Conservation (phyloP, 805 yeast species). For the Candida chauliodis region DNA sequence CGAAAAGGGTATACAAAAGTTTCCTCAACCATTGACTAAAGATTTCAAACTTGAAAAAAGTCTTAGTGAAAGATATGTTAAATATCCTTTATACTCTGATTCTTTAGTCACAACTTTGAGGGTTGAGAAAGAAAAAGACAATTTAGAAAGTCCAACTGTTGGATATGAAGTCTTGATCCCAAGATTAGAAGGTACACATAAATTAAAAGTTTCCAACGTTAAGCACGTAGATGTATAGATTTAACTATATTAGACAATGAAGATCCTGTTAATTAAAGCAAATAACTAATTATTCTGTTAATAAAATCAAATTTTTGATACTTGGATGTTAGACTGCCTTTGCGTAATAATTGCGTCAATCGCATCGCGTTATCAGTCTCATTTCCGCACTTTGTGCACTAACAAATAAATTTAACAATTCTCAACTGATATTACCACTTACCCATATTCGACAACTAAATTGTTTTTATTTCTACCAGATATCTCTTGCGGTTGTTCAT, state of each 20-base stretch:
- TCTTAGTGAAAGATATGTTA: conserved; percentile 29
- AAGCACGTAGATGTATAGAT: conserved; percentile 29
- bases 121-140: conserved; percentile 59
- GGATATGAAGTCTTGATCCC: conserved; percentile 76
- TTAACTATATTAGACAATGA: too few relatives aligned
- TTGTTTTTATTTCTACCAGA: background rate
- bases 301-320: too few relatives aligned
- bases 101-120: conserved; percentile 68
- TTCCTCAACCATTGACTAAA: conserved; percentile 41
- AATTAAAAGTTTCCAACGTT: conserved; percentile 27
- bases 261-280: conserved; percentile 18
- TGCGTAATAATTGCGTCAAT: too few relatives aligned
- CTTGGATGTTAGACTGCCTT: too few relatives aligned
- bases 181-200: conserved; percentile 35
- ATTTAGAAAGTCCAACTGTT: conserved; percentile 49
- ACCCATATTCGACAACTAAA: too few relatives aligned
- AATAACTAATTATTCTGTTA: too few relatives aligned
- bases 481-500: too few relatives aligned
- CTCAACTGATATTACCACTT: too few relatives aligned
- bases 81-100: conserved; percentile 54
- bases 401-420: too few relatives aligned
- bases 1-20: conserved; percentile 19
- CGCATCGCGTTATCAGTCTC: too few relatives aligned
- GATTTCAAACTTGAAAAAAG: conserved; percentile 4
- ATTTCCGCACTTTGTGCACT: too few relatives aligned